Evolutionary conservation across 176 grass and related monocot species (phyloP).

Genomic region (Oryza meridionalis): DNA sequence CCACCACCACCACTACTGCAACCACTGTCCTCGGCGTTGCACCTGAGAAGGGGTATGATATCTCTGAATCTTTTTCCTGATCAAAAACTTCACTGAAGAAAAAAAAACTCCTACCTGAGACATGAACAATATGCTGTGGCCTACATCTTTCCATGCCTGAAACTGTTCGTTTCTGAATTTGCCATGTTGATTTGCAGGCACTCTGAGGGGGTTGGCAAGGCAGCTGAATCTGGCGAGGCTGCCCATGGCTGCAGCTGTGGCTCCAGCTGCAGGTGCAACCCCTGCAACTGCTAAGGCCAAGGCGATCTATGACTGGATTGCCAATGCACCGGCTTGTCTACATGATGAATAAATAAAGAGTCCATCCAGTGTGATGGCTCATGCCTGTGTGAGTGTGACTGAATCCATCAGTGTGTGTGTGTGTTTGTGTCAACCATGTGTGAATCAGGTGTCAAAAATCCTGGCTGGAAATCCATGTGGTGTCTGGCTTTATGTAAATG

Average conservation of each 20-base stretch:
- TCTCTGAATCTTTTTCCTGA: neutral
- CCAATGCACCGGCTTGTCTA: neutral
- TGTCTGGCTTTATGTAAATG: neutral
- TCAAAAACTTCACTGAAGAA: neutral
- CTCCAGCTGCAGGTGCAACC: constrained; percentile 42
- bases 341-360: neutral
- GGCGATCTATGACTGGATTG: neutral
- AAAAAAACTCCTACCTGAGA: neutral
- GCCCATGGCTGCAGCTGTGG: constrained; percentile 46
- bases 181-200: constrained; percentile 15
- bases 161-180: neutral
- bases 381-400: neutral
- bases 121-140: neutral
- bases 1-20: neutral
- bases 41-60: constrained; percentile 42
- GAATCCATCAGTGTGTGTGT: neutral
- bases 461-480: neutral
- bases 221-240: neutral
- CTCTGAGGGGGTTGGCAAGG: neutral
- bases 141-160: neutral
- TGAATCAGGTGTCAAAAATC: neutral
- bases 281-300: constrained; percentile 40
- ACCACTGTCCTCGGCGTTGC: constrained; percentile 36
- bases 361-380: neutral
- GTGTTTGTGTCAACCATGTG: neutral